Base-by-base conservation (phyloP, 768 basidiomycete species). In the Pluteus cervinus region DNA sequence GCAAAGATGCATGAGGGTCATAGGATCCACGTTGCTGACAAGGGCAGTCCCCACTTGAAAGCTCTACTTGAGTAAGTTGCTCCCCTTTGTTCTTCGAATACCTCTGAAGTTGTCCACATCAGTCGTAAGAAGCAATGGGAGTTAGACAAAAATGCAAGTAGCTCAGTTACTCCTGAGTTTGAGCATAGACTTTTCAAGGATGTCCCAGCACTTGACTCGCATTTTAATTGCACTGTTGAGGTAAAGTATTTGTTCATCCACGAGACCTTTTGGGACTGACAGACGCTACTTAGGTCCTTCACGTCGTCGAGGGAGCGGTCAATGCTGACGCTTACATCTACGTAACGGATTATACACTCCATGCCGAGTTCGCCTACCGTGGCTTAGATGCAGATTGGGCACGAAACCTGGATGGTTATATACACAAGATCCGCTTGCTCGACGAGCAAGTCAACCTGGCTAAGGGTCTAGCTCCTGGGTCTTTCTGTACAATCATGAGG, bases 331-430 rank as follows among this genome's bases (percentile, higher is more conserved):
- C 66, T 4, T 64, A 58, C 33, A 53, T 83, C 25, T 78, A 71
- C 43, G 72, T 79, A 22, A 83, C 81, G 6, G 83, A 86, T 52
- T 85, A 82, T 48, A 80, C 80, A 2, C 51, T 58, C 3, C 68
- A 79, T 37, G 46, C 63, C 3, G 56, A 68, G 35, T 56, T 81
- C 24, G 49, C 57, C 4, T 43, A 54, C n/a, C 40, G 52, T 3
- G 40, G 48, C 14, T 44, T 54, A 8, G 45, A 57, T 7, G 55
- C 59, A 33, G 48, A 56, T 16, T 73, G 71, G 67, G 58, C 66
- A 3, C 39, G 36, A n/a, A 60, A 62, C n/a, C 62, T 78, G n/a
- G 59, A 68, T 24, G 69, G 70, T 12, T 63, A 61, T 16, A 61
- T 81, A 17, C 49, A 80, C 38, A 75, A 70, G 43, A 65, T 85